Conservation (phyloP, 2,329 filamentous ascomycete genomes). For the Curvularia lunata region DNA sequence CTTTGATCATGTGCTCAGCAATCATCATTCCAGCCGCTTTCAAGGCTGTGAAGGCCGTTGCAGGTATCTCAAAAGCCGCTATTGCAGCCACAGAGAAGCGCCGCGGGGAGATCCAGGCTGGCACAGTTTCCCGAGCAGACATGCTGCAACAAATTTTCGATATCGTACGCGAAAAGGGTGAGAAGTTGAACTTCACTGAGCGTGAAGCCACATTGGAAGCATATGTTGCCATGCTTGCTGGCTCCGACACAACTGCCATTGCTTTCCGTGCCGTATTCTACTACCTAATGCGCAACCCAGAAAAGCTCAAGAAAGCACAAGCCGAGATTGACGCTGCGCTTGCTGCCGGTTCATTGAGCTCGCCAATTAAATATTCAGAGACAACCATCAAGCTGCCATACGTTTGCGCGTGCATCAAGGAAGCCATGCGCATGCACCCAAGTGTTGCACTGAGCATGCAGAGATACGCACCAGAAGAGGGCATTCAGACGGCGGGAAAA, state of each 20-base stretch:
- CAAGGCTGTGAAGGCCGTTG: constrained; percentile 26
- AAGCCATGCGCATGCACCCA: constrained; percentile 53
- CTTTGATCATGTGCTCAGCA: constrained; percentile 15
- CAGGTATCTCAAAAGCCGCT: constrained; percentile 18
- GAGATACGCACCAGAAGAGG: constrained; percentile 28
- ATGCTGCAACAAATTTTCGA: constrained; percentile 40
- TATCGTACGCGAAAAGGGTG: constrained; percentile 39
- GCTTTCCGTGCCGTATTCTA: constrained; percentile 47
- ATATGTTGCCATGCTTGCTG: constrained; percentile 41
- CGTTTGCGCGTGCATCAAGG: constrained; percentile 54
- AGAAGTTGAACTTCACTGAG: constrained; percentile 41
- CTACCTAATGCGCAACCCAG: constrained; percentile 45
- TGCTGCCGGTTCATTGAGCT: constrained; percentile 9
- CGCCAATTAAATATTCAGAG: constrained; percentile 22
- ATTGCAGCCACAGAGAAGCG: constrained; percentile 15
- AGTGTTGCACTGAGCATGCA: constrained; percentile 26
- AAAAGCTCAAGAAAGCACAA: constrained; percentile 10
- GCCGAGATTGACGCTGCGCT: constrained; percentile 28
- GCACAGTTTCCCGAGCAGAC: constrained; percentile 27
- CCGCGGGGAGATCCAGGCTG: constrained; percentile 14
- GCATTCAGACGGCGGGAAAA: constrained; percentile 25
- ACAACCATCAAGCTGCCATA: constrained; percentile 44
- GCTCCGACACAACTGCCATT: constrained; percentile 47
- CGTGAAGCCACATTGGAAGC: constrained; percentile 37
- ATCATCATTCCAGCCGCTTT: constrained; percentile 25